Conservation (phyloP, 139 green algal genomes). For the Picochlorum sp. region DNA sequence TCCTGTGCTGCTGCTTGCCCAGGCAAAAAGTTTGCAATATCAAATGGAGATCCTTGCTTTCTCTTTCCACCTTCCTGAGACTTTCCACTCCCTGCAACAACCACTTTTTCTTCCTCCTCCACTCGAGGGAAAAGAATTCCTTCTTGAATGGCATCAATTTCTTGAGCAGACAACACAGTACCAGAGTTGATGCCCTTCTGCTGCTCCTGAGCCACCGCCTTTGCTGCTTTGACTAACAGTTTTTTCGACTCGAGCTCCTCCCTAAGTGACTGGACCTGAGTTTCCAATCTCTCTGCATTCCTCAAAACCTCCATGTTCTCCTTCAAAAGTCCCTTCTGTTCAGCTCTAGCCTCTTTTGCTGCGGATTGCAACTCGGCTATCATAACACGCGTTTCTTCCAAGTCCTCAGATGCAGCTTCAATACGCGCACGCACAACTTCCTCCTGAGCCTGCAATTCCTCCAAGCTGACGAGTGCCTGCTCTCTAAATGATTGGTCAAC, state of each 20-base stretch:
- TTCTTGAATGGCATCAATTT: constrained; percentile 28
- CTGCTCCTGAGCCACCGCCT: constrained; percentile 40
- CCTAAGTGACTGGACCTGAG: constrained; percentile 19
- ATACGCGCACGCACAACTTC: constrained; percentile 2
- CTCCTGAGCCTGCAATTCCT: constrained; percentile 3
- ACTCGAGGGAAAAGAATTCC: constrained; percentile 7
- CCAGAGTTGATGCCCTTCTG: constrained; percentile 24
- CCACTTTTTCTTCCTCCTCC: constrained; percentile 6
- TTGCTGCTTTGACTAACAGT: constrained; percentile 29
- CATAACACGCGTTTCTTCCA: constrained; percentile 10
- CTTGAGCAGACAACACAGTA: constrained; percentile 22
- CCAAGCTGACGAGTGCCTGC: constrained; percentile 12
- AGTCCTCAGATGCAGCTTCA: constrained; percentile 19
- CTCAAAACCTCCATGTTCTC: constrained; percentile 23
- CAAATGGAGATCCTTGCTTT: neutral
- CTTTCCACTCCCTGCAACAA: neutral
- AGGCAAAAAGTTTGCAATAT: neutral
- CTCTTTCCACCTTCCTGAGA: constrained; percentile 1
- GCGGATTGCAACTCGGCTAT: constrained; percentile 12
- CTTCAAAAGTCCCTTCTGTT: neutral
- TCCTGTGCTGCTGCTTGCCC: neutral
- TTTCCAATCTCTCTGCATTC: constrained; percentile 29
- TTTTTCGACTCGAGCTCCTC: constrained; percentile 21
- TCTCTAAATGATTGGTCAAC: constrained; percentile 9
- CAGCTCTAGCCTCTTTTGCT: constrained; percentile 10